Base-by-base conservation (phyloP, 1,139 yeast genomes). In the Hansenula lynferdii region DNA sequence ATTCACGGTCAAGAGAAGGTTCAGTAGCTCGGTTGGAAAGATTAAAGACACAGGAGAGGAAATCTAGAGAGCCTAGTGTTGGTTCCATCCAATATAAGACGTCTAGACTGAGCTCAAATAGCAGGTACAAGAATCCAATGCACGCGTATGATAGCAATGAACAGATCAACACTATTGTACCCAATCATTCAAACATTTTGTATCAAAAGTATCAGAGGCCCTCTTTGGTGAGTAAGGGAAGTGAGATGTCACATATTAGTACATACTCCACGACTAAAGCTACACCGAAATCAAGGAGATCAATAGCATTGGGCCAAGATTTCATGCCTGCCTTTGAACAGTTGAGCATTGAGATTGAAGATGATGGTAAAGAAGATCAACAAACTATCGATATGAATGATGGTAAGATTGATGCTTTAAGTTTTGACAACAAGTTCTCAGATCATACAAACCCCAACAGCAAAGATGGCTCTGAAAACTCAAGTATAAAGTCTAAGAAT, bases 281-380 rank as follows among this genome's bases (percentile, higher is more conserved):
- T 15, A 22, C 32, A 9, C 36, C 41, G 5, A 36, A 42, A 7
- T 34, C 34, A 18, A 38, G 8, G n/a, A 24, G n/a, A 4, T 24
- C 26, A 24, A 15, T 24, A 12, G 26, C 26, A 7, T 12, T 24
- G 8, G 15, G 15, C 5, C 26, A 24, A 5, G 48, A 49, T 12
- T 17, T 48, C n/a, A 42, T 50, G 3, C 54, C 53, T 1, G 54
- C 54, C 0, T 49, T 49, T 31, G 47, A 45, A 18, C 48, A 44
- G 15, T 34, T 48, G 40, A 47, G 43, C 20, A 47, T 52, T 38
- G 54, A 50, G 23, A 12, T 52, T 7, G 51, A 38, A 8, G 43
- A 41, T 9, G 38, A 36, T 9, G 8, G 11, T n/a, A 22, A 23
- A 9, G 33, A 31, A 8, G n/a, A 22, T 5, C 10, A 18, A 3